Evolutionary conservation across 2,329 filamentous ascomycete genomes (phyloP).

Genomic region (Penicillium sp.): DNA sequence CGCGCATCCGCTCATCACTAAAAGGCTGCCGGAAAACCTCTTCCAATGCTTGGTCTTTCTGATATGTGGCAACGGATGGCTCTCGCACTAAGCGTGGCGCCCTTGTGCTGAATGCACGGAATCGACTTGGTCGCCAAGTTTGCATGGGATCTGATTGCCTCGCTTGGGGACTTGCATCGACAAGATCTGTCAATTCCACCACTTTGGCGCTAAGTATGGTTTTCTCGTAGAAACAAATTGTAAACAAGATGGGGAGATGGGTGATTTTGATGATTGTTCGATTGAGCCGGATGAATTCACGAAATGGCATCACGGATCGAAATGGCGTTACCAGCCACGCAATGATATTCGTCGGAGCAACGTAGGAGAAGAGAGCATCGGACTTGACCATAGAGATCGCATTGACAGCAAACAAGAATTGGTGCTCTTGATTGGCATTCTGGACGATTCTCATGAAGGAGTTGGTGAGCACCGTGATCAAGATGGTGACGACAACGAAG

Average conservation of each 20-base stretch:
- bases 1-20: slow-evolving; percentile 62
- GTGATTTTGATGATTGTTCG: slow-evolving; percentile 89
- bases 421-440: slow-evolving; percentile 90
- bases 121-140: slow-evolving; percentile 58
- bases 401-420: slow-evolving; percentile 92
- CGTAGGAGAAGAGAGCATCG: slow-evolving; percentile 92
- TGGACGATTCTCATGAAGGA: slow-evolving; percentile 95
- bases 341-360: slow-evolving; percentile 88
- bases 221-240: slow-evolving; percentile 86
- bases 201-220: slow-evolving; percentile 74
- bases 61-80: slow-evolving; percentile 84
- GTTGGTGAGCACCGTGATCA: slow-evolving; percentile 95
- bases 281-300: slow-evolving; percentile 82
- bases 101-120: slow-evolving; percentile 74
- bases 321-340: slow-evolving; percentile 87
- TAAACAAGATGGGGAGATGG: slow-evolving; percentile 83
- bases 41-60: slow-evolving; percentile 87
- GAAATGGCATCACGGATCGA: slow-evolving; percentile 78
- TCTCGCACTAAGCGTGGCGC: slow-evolving; percentile 68
- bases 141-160: slow-evolving; percentile 60
- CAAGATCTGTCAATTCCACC: slow-evolving; percentile 81
- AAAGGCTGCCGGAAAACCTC: slow-evolving; percentile 84
- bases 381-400: slow-evolving; percentile 98
- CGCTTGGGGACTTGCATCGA: slow-evolving; percentile 69
- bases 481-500: slow-evolving; percentile 89